Conservation (phyloP, 805 yeast genomes). For the Scheffersomyces coipomensis region DNA sequence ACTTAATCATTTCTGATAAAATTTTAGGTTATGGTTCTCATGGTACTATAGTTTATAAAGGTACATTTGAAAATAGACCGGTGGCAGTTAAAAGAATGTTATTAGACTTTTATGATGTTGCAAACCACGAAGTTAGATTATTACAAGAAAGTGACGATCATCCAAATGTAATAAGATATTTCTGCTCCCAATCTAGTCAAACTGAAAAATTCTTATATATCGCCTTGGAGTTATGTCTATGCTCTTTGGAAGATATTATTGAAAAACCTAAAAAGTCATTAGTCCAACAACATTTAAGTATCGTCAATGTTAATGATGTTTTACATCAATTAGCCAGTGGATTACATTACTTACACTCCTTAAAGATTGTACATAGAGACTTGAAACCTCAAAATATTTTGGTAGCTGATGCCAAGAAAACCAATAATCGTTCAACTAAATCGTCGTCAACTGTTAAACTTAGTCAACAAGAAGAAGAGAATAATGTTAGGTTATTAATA, state of each 20-base stretch:
- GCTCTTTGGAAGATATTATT: conserved; percentile 83
- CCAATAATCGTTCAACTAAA: conserved; percentile 7
- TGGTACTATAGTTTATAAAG: conserved; percentile 92
- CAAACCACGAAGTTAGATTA: conserved; percentile 84
- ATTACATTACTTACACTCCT: conserved; percentile 77
- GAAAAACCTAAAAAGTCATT: conserved; percentile 49
- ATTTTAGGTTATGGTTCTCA: conserved; percentile 95
- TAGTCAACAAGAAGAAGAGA: conserved; percentile 3
- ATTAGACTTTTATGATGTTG: conserved; percentile 89
- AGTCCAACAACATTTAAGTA: conserved; percentile 32
- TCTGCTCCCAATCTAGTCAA: conserved; percentile 80
- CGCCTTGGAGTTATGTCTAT: conserved; percentile 88
- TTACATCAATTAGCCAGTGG: conserved; percentile 82
- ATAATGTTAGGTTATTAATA: conserved; percentile 62
- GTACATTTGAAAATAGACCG: conserved; percentile 86
- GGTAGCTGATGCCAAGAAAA: conserved; percentile 67
- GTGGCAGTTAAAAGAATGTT: conserved; percentile 96
- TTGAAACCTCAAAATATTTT: conserved; percentile 91
- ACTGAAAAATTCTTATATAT: conserved; percentile 81
- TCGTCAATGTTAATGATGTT: conserved; percentile 8
- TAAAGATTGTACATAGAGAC: conserved; percentile 93
- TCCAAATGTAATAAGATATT: conserved; percentile 90
- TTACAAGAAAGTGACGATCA: conserved; percentile 95
- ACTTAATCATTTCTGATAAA: conserved; percentile 62
- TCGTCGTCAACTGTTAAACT: not conserved